Base-by-base conservation (phyloP, 371 early-diverging fungal species). In the Mortierella sp. region DNA sequence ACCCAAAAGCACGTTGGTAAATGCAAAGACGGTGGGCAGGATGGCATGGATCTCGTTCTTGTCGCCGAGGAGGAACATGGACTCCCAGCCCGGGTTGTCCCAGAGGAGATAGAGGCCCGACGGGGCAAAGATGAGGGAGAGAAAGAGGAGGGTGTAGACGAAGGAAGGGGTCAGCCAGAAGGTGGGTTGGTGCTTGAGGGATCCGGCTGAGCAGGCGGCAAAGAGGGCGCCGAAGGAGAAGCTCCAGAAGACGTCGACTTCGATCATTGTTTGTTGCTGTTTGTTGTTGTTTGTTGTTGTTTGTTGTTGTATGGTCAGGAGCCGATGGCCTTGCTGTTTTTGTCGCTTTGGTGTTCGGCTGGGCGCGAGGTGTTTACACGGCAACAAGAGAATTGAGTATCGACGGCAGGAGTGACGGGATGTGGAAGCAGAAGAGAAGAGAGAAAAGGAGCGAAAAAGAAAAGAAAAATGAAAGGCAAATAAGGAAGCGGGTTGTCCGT, bases 41-140 rank as follows among this genome's bases (percentile, higher is more conserved):
- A 84, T 73, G 31, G 84, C 84, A 61, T 80, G 84, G 73, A 84
- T 84, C 26, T 84, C 84, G 40, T 84, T 84, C 84, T 84, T 84
- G 78, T 84, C 84, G 26, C 84, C 84, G 48, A 84, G 78, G 48
- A 84, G 44, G 24, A 78, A 84, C 84, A 84, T 84, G 64, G 81
- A 80, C 46, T 84, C 84, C 84, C 84, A 84, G 31, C 84, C 84
- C 1, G 81, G 81, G 53, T 84, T 84, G 64, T 84, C 84, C 84
- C 84, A 84, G 67, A 84, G 78, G 48, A 84, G 78, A 40, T 75
- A 84, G 26, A 84, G 80, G 6, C 84, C 84, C 24, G 84, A 84
- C 61, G 84, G 84, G 2, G 84, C 84, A 84, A 84, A 84, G 73
- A 84, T 84, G 31, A 84, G 73, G n/a, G 84, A 84, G 55, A 84